These are phyloP conservation scores for Artomyces pyxidatus DNA, from an alignment of 768 basidiomycete genomes.

Conservation along the genomic window DNA sequence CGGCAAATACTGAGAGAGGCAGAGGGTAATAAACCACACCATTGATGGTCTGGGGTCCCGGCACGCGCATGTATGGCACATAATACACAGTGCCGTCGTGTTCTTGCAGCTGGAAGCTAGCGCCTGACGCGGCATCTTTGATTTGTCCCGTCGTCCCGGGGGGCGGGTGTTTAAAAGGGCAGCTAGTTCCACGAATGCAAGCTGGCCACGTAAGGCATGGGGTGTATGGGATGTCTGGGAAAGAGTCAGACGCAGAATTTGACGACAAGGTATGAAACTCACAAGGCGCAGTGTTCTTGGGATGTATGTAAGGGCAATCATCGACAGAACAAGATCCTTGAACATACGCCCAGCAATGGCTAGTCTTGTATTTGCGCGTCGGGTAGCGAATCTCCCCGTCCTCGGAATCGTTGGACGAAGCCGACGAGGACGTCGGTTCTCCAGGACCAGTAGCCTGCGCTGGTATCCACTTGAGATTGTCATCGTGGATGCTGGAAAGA, in stretches of 20 bases:
- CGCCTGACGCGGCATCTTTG: background rate
- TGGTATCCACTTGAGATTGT: background rate
- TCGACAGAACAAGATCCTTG: background rate
- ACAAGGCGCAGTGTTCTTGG: background rate
- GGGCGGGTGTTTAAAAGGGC: slow-evolving; percentile 1
- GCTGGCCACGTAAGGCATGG: background rate
- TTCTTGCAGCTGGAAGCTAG: too few species aligned
- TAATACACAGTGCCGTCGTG: background rate
- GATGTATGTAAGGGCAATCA: slow-evolving; percentile 2
- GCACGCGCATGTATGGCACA: background rate
- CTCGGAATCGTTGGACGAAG: background rate
- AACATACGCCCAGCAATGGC: slow-evolving; percentile 2
- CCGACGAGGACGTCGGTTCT: background rate
- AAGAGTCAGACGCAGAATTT: background rate
- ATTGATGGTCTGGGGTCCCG: background rate
- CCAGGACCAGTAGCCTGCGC: background rate
- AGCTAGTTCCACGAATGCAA: background rate
- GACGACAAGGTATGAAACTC: background rate
- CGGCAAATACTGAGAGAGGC: too few species aligned
- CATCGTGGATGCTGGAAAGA: background rate
- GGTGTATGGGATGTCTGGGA: background rate
- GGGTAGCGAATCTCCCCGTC: background rate
- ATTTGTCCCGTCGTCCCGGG: background rate
- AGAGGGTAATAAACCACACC: background rate
- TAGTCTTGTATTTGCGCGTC: background rate